phyloP scores from a whole-genome alignment of 805 yeast genomes.

The Candida corydali region DNA sequence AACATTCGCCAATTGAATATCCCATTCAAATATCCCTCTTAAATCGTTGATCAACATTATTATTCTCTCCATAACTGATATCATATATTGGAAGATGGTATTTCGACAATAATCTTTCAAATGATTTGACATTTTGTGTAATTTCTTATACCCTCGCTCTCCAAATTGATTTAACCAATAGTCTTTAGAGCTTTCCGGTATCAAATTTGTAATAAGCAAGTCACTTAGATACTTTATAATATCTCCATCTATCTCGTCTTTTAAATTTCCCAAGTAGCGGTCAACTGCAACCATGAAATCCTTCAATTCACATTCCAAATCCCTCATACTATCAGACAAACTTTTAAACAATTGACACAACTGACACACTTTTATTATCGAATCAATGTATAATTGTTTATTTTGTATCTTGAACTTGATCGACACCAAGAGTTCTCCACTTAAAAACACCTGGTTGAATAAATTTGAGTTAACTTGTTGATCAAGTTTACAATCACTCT shows the following conservation, averaged over 20 bases:
- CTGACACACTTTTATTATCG: constrained; percentile 22
- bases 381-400: constrained; percentile 16
- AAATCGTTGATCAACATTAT: constrained; percentile 43
- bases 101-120: constrained; percentile 50
- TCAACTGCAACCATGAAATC: constrained; percentile 26
- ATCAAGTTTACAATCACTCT: constrained; percentile 11
- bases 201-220: constrained; percentile 44
- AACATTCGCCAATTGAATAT: constrained; percentile 4
- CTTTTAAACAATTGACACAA: constrained; percentile 21
- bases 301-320: constrained; percentile 17
- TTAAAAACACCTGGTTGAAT: constrained; percentile 24
- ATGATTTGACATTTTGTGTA: constrained; percentile 47
- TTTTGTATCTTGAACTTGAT: constrained; percentile 12
- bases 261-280: constrained; percentile 29
- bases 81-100: constrained; percentile 42
- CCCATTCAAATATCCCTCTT: constrained; percentile 38
- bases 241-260: constrained; percentile 19
- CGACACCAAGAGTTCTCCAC: constrained; percentile 12
- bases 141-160: constrained; percentile 57
- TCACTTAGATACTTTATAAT: constrained; percentile 1
- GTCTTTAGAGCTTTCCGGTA: constrained; percentile 46
- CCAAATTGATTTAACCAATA: constrained; percentile 67
- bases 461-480: constrained; percentile 15
- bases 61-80: constrained; percentile 55
- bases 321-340: constrained; percentile 17